A percentile compares a stretch with the other conserved stretches of the same genome.
phyloP scores from a whole-genome alignment of 139 green algal genomes.

The Chlamydomonas sp. region DNA sequence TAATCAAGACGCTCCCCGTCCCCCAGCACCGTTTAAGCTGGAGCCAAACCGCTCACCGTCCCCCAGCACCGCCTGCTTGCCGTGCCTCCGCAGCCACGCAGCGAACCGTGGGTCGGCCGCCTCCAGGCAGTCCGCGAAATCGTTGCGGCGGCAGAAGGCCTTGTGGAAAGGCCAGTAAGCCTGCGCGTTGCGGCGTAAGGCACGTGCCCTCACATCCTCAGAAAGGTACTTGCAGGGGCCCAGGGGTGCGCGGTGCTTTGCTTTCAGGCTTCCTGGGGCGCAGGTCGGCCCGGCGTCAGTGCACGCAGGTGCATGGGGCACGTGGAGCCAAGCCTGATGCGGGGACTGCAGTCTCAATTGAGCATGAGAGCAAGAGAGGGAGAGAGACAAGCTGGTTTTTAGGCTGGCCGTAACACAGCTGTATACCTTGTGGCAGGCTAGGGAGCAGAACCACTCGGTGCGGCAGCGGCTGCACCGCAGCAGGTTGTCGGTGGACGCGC shows the following conservation, averaged over 20 bases:
- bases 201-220: neutral
- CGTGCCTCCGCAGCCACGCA: constrained; percentile 75
- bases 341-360: neutral
- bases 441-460: constrained; percentile 84
- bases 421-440: constrained; percentile 84
- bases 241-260: neutral
- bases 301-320: neutral
- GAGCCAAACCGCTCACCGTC: neutral
- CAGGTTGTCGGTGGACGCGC: constrained; percentile 67
- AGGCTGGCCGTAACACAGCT: neutral
- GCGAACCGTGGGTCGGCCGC: constrained; percentile 88
- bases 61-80: constrained; percentile 41
- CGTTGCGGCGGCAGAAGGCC: constrained; percentile 79
- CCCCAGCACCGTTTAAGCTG: no score
- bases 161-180: constrained; percentile 94
- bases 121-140: constrained; percentile 91
- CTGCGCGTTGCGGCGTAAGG: constrained; percentile 36
- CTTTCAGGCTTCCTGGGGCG: neutral
- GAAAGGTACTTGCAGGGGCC: neutral
- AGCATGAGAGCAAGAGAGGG: neutral
- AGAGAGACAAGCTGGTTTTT: neutral
- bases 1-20: no score
- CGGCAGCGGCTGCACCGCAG: constrained; percentile 86
- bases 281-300: no score
- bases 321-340: neutral